Evolutionary conservation across 176 grass and related monocot species (phyloP).

Genomic region (Avena insularis): DNA sequence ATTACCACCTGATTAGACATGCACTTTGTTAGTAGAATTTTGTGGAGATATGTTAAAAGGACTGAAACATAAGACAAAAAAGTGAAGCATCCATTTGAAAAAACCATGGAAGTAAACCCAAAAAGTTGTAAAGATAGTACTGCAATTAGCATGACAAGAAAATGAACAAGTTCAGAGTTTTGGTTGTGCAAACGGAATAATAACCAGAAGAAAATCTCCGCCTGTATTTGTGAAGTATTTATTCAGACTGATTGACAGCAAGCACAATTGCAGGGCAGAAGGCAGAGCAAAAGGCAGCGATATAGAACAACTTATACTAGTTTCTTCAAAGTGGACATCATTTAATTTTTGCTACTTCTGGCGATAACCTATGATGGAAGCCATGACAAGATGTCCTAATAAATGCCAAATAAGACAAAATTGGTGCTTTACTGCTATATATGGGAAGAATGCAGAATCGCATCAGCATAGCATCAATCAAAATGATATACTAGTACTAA

Average conservation of each 20-base stretch:
- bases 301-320: background rate
- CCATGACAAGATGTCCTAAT: conserved; percentile 3
- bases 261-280: background rate
- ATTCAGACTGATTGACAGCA: background rate
- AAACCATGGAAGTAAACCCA: no score
- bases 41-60: background rate
- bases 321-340: background rate
- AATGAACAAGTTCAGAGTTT: background rate
- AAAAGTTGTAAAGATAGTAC: no score
- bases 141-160: background rate
- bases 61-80: no score
- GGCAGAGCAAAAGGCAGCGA: background rate
- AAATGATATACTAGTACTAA: no score
- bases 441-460: background rate
- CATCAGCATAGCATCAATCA: background rate
- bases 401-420: background rate
- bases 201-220: background rate
- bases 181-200: background rate
- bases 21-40: conserved; percentile 1
- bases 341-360: background rate
- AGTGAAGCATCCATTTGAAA: no score
- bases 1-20: conserved; percentile 23
- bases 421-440: background rate
- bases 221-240: background rate
- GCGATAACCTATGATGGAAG: background rate